These are phyloP conservation scores for Starmerella floricola DNA, from an alignment of 805 yeast genomes.

Conservation along the genomic window DNA sequence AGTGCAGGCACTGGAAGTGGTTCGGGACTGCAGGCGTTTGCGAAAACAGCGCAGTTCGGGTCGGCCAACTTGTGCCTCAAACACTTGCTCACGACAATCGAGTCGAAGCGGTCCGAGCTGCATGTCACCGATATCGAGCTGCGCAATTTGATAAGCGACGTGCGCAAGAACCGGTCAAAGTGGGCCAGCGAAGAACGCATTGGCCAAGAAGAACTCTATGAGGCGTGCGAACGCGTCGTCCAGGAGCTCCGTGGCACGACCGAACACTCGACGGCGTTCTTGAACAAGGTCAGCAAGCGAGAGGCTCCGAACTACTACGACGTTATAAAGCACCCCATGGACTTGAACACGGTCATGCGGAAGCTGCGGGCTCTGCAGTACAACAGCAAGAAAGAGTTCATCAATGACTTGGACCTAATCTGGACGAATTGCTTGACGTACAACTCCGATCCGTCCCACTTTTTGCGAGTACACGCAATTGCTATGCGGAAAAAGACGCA, in stretches of 20 bases:
- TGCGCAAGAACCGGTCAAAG: conserved; percentile 85
- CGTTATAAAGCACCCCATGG: conserved; percentile 90
- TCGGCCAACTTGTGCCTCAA: conserved; percentile 69
- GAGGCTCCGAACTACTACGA: conserved; percentile 96
- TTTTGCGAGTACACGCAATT: conserved; percentile 76
- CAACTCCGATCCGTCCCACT: conserved; percentile 91
- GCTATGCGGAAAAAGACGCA: conserved; percentile 91
- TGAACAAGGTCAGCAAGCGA: conserved; percentile 90
- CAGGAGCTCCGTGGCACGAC: conserved; percentile 81
- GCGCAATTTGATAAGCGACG: conserved; percentile 77
- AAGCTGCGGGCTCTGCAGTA: conserved; percentile 75
- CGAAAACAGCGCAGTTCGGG: conserved; percentile 40
- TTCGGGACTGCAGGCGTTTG: conserved; percentile 5
- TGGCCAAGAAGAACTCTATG: conserved; percentile 96
- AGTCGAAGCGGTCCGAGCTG: conserved; percentile 63
- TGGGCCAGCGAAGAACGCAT: conserved; percentile 94
- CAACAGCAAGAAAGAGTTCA: conserved; percentile 74
- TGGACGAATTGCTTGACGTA: conserved; percentile 91
- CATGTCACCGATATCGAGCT: conserved; percentile 68
- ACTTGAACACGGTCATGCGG: conserved; percentile 83
- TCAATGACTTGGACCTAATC: conserved; percentile 86
- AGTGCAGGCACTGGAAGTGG: conserved; percentile 3
- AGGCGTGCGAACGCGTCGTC: conserved; percentile 93
- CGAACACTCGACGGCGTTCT: conserved; percentile 90
- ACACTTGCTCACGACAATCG: conserved; percentile 68